Conservation (phyloP, 768 basidiomycete species). For the Chlorophyllum brunneum region DNA sequence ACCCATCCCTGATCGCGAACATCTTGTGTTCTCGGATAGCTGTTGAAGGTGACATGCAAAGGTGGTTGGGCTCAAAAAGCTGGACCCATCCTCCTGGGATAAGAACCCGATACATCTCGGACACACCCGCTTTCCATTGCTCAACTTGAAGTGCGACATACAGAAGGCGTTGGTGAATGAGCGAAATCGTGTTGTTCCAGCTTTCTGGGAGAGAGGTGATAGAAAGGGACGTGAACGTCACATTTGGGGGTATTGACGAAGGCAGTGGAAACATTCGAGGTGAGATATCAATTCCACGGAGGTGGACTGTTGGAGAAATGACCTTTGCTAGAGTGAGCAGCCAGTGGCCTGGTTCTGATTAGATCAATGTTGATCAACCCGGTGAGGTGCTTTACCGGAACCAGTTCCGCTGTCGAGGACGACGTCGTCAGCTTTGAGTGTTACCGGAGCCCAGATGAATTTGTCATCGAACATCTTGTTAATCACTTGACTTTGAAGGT, state of each 20-base stretch:
- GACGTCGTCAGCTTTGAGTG: not conserved
- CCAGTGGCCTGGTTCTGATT: slow-evolving; percentile 17
- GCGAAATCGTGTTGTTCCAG: not conserved
- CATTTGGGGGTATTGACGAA: not conserved
- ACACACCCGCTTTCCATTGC: slow-evolving; percentile 10
- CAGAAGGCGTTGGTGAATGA: slow-evolving; percentile 7
- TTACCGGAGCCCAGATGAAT: slow-evolving; percentile 5
- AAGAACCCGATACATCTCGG: slow-evolving; percentile 7
- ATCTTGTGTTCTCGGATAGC: slow-evolving; percentile 2
- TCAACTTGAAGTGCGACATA: not conserved
- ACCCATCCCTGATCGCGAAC: not conserved
- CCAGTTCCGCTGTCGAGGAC: slow-evolving; percentile 13
- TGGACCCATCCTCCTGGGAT: slow-evolving; percentile 14
- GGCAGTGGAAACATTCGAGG: slow-evolving; percentile 18
- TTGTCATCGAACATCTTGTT: slow-evolving; percentile 1
- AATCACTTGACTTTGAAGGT: not conserved
- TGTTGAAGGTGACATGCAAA: not conserved
- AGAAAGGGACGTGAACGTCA: not conserved
- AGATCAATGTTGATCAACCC: not conserved
- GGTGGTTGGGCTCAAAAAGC: slow-evolving; percentile 5
- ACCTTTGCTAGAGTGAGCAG: slow-evolving; percentile 15
- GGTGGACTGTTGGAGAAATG: slow-evolving; percentile 5
- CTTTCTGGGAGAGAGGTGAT: not conserved
- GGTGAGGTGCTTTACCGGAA: slow-evolving; percentile 1
- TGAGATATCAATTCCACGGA: slow-evolving; percentile 19